phyloP scores from a whole-genome alignment of 129 eudicot species.

The Lonicera japonica region DNA sequence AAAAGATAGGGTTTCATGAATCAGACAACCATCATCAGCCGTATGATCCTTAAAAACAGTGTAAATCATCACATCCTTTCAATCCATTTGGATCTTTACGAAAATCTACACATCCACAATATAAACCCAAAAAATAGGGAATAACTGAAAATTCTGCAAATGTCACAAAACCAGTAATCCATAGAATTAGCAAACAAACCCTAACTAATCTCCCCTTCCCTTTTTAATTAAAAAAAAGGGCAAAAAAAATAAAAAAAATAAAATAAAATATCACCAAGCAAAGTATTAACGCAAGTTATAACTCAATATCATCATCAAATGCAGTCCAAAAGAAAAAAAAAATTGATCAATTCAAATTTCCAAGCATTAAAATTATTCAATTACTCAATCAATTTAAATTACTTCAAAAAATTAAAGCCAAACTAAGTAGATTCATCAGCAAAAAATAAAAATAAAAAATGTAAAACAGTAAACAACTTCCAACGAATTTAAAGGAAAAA shows the following conservation, averaged over 20 bases:
- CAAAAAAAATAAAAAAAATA: slow-evolving; percentile 1
- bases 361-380: background rate
- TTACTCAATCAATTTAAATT: background rate
- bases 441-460: background rate
- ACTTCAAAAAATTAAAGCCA: slow-evolving; percentile 25
- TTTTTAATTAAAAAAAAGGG: too few species aligned
- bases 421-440: slow-evolving; percentile 2
- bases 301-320: background rate
- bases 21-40: background rate
- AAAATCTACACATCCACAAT: background rate
- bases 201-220: too few species aligned
- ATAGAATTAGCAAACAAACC: too few species aligned
- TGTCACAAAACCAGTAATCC: background rate
- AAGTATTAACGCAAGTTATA: background rate
- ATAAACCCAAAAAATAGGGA: background rate
- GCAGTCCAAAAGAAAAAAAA: slow-evolving; percentile 10
- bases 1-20: too few species aligned
- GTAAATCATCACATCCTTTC: background rate
- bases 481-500: background rate
- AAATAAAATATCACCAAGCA: background rate
- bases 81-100: background rate
- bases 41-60: slow-evolving; percentile 1
- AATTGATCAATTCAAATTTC: slow-evolving; percentile 17
- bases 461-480: background rate
- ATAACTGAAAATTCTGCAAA: slow-evolving; percentile 9